Base-by-base conservation (phyloP, 805 yeast genomes). In the Metschnikowia proteae region DNA sequence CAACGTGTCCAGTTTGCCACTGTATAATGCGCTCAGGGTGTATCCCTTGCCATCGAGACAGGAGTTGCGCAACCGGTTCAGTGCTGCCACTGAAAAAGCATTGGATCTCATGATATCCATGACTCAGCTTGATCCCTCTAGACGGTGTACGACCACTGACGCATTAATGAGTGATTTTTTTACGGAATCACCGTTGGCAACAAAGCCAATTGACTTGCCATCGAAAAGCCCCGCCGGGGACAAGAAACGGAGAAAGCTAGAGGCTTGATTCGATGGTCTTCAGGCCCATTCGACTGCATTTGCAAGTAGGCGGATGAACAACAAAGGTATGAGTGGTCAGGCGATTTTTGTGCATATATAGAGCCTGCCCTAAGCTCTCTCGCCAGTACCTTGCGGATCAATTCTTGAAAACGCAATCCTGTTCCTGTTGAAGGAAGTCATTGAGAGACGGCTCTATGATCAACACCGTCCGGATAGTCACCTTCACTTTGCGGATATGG, bases 21-120 rank as follows among this genome's bases (percentile, higher is more conserved):
- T 81, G 27, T 94, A 88, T 63, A 81, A 85, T 59, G 81, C 88
- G 33, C 69, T 87, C 53, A 80, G 81, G 38, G 79, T 83, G 27
- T 91, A 87, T 61, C 96, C 97, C 3, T 83, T 83, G 11, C 97
- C 97, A 0, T 78, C 90, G 0, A 73, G 88, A 53, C 82, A 78
- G 48, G 97, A 91, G 65, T 70, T 90, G 50, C 76, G 95, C 59
- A 84, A 82, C 54, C 68, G 97, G 54, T 91, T 91, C 63, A 81
- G 88, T 37, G 97, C 97, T 0, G 97, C 97, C 2, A 86, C 92
- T 6, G 96, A 88, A 47, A 73, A 75, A 43, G 96, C 97, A 0
- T 67, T 91, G 43, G 89, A 86, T 54, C 67, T 90, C 48, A 76
- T 91, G 80, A 75, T 79, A 48, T 79, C 80, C 0, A 75, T 91